phyloP scores from a whole-genome alignment of 148 eudicot species.

The Rhododendron simsii region DNA sequence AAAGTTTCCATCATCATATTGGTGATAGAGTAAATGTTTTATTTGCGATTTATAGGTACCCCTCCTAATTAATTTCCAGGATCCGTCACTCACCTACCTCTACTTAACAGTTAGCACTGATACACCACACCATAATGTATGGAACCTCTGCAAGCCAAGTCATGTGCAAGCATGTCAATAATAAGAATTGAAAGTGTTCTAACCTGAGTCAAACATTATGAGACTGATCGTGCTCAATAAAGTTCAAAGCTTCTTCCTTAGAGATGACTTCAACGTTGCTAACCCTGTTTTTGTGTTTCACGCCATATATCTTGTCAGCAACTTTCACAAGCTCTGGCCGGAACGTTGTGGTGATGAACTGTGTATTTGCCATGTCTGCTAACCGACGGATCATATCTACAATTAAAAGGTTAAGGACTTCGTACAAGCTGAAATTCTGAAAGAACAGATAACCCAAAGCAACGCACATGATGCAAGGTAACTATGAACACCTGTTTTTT shows the following conservation, averaged over 20 bases:
- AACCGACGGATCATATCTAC: constrained; percentile 91
- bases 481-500: not conserved
- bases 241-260: constrained; percentile 72
- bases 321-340: constrained; percentile 91
- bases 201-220: constrained; percentile 46
- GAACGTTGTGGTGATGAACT: constrained; percentile 88
- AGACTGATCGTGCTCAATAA: constrained; percentile 88
- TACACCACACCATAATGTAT: not conserved
- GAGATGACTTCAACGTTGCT: constrained; percentile 74
- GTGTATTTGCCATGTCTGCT: constrained; percentile 84
- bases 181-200: not conserved
- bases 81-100: not conserved
- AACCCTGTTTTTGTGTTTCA: constrained; percentile 83
- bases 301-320: constrained; percentile 93
- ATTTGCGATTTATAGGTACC: not conserved
- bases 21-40: not conserved
- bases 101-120: not conserved
- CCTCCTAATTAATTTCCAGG: not conserved
- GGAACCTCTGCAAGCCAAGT: constrained; percentile 13
- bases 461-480: not conserved
- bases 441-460: not conserved
- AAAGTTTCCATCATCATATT: not conserved
- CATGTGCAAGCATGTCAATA: not conserved
- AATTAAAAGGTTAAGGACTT: constrained; percentile 30
- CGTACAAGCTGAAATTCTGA: not conserved